These are phyloP conservation scores for Botryococcus braunii DNA, from an alignment of 163 green algal genomes.

Conservation along the genomic window DNA sequence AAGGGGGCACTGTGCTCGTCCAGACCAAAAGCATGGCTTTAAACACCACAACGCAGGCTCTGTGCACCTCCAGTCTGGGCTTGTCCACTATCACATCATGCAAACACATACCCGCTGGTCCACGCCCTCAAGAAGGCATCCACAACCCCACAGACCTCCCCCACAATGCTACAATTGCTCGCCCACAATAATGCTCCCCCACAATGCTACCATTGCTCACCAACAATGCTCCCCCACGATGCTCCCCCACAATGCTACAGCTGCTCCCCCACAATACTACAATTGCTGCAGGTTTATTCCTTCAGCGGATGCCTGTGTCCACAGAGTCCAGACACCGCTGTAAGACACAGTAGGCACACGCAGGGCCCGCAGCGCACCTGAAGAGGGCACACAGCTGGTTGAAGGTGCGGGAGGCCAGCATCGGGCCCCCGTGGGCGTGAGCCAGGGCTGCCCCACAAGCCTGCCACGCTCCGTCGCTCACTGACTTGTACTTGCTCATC, in stretches of 20 bases:
- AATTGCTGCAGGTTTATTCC: too few species aligned
- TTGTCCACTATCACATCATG: too few species aligned
- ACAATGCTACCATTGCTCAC: background rate
- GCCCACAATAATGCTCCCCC: background rate
- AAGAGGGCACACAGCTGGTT: constrained; percentile 5
- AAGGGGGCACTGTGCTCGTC: too few species aligned
- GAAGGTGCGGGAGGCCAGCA: constrained; percentile 3
- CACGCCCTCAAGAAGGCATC: too few species aligned
- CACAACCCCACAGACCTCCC: too few species aligned
- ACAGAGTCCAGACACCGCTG: too few species aligned
- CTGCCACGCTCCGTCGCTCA: constrained; percentile 4
- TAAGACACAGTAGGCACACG: too few species aligned
- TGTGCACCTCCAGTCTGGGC: too few species aligned
- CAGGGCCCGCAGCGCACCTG: background rate
- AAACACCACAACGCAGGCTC: too few species aligned
- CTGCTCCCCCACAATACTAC: background rate
- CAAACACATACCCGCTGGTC: too few species aligned
- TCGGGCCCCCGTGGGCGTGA: background rate
- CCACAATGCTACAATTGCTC: background rate
- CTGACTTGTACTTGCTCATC: background rate
- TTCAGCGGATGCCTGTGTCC: too few species aligned
- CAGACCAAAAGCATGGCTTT: too few species aligned
- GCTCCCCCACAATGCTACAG: background rate
- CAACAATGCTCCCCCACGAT: background rate
- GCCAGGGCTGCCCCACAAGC: constrained; percentile 9